These are phyloP conservation scores for Asparagopsis taxiformis DNA, from an alignment of 31 red algal genomes.

Conservation along the genomic window DNA sequence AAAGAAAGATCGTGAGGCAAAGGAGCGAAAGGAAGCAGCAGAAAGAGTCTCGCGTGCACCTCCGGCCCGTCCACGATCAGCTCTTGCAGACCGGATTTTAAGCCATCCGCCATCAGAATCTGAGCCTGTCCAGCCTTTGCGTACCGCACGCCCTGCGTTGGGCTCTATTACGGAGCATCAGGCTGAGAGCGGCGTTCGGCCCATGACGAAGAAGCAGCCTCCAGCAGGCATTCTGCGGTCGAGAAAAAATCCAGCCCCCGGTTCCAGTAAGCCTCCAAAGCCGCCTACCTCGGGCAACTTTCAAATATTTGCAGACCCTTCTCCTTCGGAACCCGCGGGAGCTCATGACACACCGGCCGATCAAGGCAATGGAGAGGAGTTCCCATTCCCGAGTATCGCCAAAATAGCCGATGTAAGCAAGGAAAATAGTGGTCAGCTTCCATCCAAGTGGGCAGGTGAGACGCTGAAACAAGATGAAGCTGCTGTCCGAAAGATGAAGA, in stretches of 20 bases:
- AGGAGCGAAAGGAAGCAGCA: constrained; percentile 23
- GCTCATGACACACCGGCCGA: neutral
- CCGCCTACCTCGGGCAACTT: neutral
- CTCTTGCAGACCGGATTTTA: constrained; percentile 33
- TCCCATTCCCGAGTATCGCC: constrained; percentile 7
- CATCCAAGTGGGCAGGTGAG: constrained; percentile 61
- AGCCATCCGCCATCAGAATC: neutral
- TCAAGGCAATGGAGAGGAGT: constrained; percentile 14
- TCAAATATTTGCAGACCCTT: constrained; percentile 25
- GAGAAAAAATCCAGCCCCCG: constrained; percentile 19
- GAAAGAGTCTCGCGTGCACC: constrained; percentile 13
- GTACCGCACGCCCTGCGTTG: constrained; percentile 29
- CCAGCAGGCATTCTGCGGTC: neutral
- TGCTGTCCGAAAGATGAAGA: constrained; percentile 21
- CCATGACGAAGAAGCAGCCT: constrained; percentile 2
- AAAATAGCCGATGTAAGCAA: constrained; percentile 24
- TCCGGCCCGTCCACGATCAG: constrained; percentile 6
- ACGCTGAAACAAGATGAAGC: constrained; percentile 47
- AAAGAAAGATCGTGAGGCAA: constrained; percentile 30
- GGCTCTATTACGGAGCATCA: constrained; percentile 49
- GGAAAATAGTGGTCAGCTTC: constrained; percentile 45
- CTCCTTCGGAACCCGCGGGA: neutral
- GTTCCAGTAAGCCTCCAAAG: neutral
- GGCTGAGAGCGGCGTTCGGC: constrained; percentile 42
- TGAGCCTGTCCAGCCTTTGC: too few species aligned